A percentile compares a stretch with the other conserved stretches of the same genome.
These are phyloP conservation scores for Truncatella angustata DNA, from an alignment of 2,329 filamentous ascomycete genomes.

Conservation along the genomic window DNA sequence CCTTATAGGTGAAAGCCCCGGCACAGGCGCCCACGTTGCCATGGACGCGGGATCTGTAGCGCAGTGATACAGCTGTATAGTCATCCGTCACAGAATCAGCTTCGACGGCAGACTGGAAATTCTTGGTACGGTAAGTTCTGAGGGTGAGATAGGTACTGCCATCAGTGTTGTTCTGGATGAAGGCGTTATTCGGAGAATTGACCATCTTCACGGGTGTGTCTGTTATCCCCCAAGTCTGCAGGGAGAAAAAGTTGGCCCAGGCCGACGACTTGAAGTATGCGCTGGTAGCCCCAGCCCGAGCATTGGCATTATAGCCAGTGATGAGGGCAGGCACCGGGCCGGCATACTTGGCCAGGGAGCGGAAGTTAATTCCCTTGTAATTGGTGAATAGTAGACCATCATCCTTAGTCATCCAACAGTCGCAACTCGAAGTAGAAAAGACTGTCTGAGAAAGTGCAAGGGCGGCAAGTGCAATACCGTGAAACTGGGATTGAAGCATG, in stretches of 20 bases:
- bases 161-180: conserved; percentile 2
- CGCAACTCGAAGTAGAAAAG: neutral
- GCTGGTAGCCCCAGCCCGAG: neutral
- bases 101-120: neutral
- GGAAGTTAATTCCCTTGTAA: neutral
- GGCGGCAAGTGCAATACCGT: neutral
- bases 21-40: neutral
- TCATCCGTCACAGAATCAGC: neutral
- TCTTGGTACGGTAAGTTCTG: neutral
- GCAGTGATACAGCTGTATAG: neutral
- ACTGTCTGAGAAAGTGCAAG: neutral
- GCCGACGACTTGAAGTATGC: neutral
- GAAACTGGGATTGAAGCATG: neutral
- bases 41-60: neutral
- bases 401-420: conserved; percentile 4
- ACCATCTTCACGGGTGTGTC: neutral
- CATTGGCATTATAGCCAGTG: neutral
- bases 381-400: neutral
- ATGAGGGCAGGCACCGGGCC: neutral
- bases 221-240: neutral
- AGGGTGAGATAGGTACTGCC: neutral
- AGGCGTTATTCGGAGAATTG: conserved; percentile 1
- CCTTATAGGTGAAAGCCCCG: neutral
- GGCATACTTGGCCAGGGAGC: neutral
- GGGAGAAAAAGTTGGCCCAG: conserved; percentile 1